phyloP scores from a whole-genome alignment of 306 rosid species.

The Medicago ruthenica region DNA sequence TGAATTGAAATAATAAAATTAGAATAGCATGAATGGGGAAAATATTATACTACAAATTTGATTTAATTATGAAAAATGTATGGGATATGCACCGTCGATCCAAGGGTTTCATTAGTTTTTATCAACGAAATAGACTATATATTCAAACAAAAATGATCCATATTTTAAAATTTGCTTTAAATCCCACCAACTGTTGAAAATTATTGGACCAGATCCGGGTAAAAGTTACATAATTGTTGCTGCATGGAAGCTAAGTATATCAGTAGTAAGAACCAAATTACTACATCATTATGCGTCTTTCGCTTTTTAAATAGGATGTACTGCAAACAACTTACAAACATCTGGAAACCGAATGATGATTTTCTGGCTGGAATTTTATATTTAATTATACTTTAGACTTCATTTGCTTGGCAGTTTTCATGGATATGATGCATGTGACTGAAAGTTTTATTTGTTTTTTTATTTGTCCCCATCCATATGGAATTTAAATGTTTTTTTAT shows the following conservation, averaged over 20 bases:
- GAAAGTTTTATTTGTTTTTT: too few relatives aligned
- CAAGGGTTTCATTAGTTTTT: too few relatives aligned
- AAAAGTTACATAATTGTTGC: not conserved
- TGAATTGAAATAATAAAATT: too few relatives aligned
- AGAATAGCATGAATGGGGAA: too few relatives aligned
- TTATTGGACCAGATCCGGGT: not conserved
- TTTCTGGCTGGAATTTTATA: not conserved
- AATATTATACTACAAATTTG: too few relatives aligned
- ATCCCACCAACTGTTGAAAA: too few relatives aligned
- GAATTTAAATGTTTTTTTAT: not conserved
- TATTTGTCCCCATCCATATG: not conserved
- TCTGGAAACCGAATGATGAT: constrained; percentile 17
- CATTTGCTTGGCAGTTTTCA: not conserved
- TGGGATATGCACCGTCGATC: too few relatives aligned
- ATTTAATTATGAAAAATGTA: too few relatives aligned
- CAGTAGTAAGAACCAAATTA: not conserved
- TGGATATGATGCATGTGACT: constrained; percentile 29
- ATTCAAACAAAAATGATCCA: too few relatives aligned
- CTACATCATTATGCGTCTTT: not conserved
- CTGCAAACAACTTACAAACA: not conserved
- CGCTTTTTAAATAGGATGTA: not conserved
- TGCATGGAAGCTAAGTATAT: not conserved
- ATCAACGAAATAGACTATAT: too few relatives aligned
- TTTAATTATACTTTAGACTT: not conserved
- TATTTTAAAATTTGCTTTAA: too few relatives aligned